A percentile compares a stretch with the other conserved stretches of the same genome.
phyloP scores from a whole-genome alignment of 2,329 filamentous ascomycete species.

The Aspergillus neoniger region DNA sequence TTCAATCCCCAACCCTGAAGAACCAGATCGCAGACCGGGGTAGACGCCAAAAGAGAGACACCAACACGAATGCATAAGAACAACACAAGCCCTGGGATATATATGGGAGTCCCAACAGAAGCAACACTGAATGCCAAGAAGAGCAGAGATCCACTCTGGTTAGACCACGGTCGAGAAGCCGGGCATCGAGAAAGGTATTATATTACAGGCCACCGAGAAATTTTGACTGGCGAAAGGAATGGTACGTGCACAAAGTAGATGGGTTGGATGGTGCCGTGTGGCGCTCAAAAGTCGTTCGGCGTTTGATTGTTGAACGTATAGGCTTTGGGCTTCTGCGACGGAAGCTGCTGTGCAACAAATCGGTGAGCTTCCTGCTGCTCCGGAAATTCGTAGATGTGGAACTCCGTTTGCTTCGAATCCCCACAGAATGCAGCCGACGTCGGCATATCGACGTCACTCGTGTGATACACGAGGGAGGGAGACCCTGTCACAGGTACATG shows the following conservation, averaged over 20 bases:
- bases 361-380: constrained; percentile 48
- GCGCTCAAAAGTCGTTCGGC: constrained; percentile 37
- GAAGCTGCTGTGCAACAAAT: constrained; percentile 45
- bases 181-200: not conserved
- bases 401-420: constrained; percentile 42
- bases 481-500: constrained; percentile 35
- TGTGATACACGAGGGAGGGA: constrained; percentile 36
- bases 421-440: constrained; percentile 25
- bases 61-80: constrained; percentile 20
- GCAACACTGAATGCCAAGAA: constrained; percentile 11
- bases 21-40: constrained; percentile 1
- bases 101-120: constrained; percentile 14
- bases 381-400: constrained; percentile 48
- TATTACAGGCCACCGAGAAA: constrained; percentile 1
- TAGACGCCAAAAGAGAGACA: constrained; percentile 18
- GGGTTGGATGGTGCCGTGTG: not conserved
- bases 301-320: constrained; percentile 49
- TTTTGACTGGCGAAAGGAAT: constrained; percentile 8
- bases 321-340: constrained; percentile 43
- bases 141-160: constrained; percentile 8
- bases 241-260: not conserved
- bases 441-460: constrained; percentile 34
- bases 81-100: constrained; percentile 12
- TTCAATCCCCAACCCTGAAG: constrained; percentile 4
- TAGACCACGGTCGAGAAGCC: not conserved